Evolutionary conservation across 2,329 filamentous ascomycete species (phyloP).

Genomic region (Epichloe aotearoae): DNA sequence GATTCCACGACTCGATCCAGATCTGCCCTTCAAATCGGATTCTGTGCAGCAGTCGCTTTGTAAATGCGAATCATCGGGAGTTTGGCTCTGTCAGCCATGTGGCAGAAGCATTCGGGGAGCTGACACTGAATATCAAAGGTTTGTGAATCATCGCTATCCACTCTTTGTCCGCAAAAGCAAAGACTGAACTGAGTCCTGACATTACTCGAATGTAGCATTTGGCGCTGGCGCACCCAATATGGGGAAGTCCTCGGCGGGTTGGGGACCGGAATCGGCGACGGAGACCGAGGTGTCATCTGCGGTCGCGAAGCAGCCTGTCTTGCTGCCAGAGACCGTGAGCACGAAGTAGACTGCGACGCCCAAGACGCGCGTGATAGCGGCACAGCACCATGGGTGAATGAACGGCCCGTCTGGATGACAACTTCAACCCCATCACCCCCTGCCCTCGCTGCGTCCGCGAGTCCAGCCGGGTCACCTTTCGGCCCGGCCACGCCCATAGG

Average conservation of each 20-base stretch:
- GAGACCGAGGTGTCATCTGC: constrained; percentile 77
- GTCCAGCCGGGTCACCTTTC: constrained; percentile 6
- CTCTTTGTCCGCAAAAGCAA: background rate
- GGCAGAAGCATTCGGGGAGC: constrained; percentile 54
- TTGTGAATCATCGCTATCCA: constrained; percentile 11
- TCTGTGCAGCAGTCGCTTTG: constrained; percentile 44
- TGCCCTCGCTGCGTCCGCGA: constrained; percentile 7
- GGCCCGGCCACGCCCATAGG: constrained; percentile 11
- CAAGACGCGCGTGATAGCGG: constrained; percentile 47
- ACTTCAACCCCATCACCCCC: constrained; percentile 9
- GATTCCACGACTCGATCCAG: constrained; percentile 29
- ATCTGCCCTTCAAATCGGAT: constrained; percentile 36
- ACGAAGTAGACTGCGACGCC: constrained; percentile 78
- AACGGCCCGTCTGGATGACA: constrained; percentile 10
- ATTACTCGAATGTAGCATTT: constrained; percentile 39
- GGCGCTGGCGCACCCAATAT: constrained; percentile 83
- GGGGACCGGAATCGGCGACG: constrained; percentile 78
- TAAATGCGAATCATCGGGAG: constrained; percentile 38
- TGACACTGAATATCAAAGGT: constrained; percentile 47
- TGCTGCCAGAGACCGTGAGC: constrained; percentile 63
- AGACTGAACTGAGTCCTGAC: background rate
- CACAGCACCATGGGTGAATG: constrained; percentile 8
- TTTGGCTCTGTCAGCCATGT: constrained; percentile 82
- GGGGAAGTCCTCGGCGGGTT: constrained; percentile 67
- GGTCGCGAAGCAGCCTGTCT: constrained; percentile 66